These are phyloP conservation scores for Maudiozyma serrabonitensis DNA, from an alignment of 805 yeast species.

Conservation along the genomic window DNA sequence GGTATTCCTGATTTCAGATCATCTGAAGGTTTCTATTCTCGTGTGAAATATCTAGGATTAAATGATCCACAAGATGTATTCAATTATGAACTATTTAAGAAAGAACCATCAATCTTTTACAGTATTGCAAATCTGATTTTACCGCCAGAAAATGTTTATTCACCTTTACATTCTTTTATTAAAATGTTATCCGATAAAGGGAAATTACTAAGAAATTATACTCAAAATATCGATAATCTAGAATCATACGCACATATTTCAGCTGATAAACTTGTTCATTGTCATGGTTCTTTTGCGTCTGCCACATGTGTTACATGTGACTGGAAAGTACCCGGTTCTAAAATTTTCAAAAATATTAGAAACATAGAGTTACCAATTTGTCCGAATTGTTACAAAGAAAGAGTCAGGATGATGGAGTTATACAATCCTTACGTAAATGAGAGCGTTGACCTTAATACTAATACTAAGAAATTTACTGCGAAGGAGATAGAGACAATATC, in stretches of 20 bases:
- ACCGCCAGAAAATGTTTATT: conserved; percentile 56
- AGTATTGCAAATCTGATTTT: conserved; percentile 74
- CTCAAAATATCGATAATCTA: conserved; percentile 83
- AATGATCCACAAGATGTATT: conserved; percentile 88
- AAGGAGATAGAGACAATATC: background rate
- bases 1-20: conserved; percentile 93
- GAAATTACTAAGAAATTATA: conserved; percentile 71
- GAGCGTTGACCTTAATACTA: background rate
- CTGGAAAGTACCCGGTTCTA: conserved; percentile 53
- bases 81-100: conserved; percentile 54
- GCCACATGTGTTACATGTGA: conserved; percentile 79
- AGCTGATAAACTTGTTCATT: conserved; percentile 62
- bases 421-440: conserved; percentile 1
- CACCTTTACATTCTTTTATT: conserved; percentile 79
- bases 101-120: conserved; percentile 72
- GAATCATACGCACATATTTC: conserved; percentile 70
- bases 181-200: conserved; percentile 61
- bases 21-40: conserved; percentile 69
- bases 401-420: conserved; percentile 27
- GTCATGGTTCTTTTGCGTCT: conserved; percentile 86
- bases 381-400: conserved; percentile 47
- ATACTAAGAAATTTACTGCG: background rate
- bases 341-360: conserved; percentile 50
- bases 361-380: conserved; percentile 59
- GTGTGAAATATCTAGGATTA: conserved; percentile 55